Evolutionary conservation across 371 early-diverging fungal species (phyloP).

Genomic region (Syncephalis plumigaleata): DNA sequence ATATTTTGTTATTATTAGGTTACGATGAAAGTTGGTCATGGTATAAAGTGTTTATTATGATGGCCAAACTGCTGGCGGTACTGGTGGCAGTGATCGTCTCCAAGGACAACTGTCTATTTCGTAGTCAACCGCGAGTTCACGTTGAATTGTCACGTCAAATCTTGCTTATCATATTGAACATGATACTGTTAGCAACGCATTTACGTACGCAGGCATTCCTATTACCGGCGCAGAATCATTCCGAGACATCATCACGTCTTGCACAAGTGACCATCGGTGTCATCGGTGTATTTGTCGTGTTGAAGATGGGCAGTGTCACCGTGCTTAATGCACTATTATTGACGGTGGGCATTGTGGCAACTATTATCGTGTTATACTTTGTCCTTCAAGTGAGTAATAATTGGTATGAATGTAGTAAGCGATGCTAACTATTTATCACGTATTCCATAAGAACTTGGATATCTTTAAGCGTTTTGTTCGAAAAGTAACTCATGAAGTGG

Average conservation of each 20-base stretch:
- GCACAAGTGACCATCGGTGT: conserved; percentile 15
- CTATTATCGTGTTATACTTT: conserved; percentile 10
- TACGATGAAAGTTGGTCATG: conserved; percentile 20
- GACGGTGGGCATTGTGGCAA: conserved; percentile 6
- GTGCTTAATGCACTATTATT: not conserved
- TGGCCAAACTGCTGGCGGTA: conserved; percentile 25
- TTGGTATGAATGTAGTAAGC: conserved; percentile 5
- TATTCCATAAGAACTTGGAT: conserved; percentile 15
- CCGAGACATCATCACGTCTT: conserved; percentile 20
- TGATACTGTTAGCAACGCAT: conserved; percentile 13
- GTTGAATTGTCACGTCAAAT: conserved; percentile 22
- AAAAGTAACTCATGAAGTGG: conserved; percentile 14
- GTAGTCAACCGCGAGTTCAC: conserved; percentile 11
- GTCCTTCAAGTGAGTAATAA: conserved; percentile 13
- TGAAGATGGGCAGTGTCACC: conserved; percentile 6
- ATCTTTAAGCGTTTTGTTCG: conserved; percentile 16
- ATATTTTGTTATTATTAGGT: conserved; percentile 6
- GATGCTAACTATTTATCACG: too few species aligned
- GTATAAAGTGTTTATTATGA: conserved; percentile 26
- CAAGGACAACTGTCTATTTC: conserved; percentile 36
- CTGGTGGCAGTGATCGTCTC: conserved; percentile 18
- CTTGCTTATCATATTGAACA: conserved; percentile 18
- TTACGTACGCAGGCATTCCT: conserved; percentile 17
- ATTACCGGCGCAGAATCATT: conserved; percentile 13
- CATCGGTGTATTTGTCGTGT: conserved; percentile 16